Percentiles rank a stretch among this genome's conserved stretches.
Conservation (phyloP, 805 yeast genomes). For the Nakazawaea molendinolei region DNA sequence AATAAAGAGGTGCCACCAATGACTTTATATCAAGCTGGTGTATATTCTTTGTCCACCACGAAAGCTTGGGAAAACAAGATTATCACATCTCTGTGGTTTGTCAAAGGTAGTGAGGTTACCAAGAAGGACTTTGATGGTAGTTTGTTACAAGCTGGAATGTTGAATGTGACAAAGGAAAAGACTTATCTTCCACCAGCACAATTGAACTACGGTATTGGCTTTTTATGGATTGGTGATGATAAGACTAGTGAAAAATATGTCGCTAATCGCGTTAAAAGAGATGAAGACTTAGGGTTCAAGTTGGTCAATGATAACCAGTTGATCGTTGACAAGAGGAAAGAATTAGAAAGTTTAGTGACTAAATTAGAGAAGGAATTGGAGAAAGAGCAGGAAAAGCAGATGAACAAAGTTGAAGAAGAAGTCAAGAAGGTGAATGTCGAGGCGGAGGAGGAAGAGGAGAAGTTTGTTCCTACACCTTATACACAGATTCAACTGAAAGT, state of each 20-base stretch:
- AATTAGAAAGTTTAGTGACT: constrained; percentile 23
- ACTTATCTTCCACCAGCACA: constrained; percentile 70
- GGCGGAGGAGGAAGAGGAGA: constrained; percentile 6
- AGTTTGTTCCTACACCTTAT: constrained; percentile 14
- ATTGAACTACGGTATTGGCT: constrained; percentile 83
- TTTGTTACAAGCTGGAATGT: constrained; percentile 54
- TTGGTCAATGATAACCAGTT: constrained; percentile 22
- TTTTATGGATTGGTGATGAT: constrained; percentile 67
- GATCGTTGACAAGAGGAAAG: constrained; percentile 19
- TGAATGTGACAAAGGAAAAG: constrained; percentile 49
- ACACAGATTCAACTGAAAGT: constrained; percentile 34
- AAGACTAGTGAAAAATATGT: constrained; percentile 33
- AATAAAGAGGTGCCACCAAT: constrained; percentile 76
- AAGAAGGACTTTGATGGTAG: constrained; percentile 57
- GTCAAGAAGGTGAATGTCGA: background rate
- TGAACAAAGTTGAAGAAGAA: background rate
- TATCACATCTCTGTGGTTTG: constrained; percentile 80
- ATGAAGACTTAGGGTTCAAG: constrained; percentile 23
- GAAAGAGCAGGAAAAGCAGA: constrained; percentile 5
- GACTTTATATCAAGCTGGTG: constrained; percentile 84
- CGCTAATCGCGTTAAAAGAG: constrained; percentile 18
- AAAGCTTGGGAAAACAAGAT: constrained; percentile 87
- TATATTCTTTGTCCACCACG: constrained; percentile 73
- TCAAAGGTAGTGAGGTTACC: constrained; percentile 60
- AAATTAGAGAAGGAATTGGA: constrained; percentile 17